phyloP scores from a whole-genome alignment of 345 rosid genomes.

The Corchorus capsularis region DNA sequence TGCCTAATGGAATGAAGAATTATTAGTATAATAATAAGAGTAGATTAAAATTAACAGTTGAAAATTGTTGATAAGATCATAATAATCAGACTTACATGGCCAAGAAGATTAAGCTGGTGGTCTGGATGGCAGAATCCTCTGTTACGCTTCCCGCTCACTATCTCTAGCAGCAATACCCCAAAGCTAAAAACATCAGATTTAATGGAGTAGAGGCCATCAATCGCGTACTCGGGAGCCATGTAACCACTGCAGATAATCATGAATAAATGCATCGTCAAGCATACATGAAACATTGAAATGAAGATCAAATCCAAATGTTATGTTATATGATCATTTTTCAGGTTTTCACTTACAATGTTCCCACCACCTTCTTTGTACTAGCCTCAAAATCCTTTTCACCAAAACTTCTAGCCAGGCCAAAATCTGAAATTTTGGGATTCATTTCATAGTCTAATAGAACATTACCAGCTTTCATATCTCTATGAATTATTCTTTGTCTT shows the following conservation, averaged over 20 bases:
- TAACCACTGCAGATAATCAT: constrained; percentile 37
- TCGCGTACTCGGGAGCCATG: constrained; percentile 55
- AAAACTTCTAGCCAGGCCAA: constrained; percentile 41
- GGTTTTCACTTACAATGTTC: constrained; percentile 48
- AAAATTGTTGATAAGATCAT: background rate
- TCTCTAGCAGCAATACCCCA: constrained; percentile 47
- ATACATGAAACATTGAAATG: background rate
- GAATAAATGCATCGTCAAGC: background rate
- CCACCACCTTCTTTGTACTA: constrained; percentile 48
- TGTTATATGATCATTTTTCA: background rate
- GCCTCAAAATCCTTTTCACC: constrained; percentile 37
- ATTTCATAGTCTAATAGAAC: constrained; percentile 38
- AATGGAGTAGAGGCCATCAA: constrained; percentile 46
- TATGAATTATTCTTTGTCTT: constrained; percentile 37
- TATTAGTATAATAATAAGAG: background rate
- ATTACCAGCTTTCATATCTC: constrained; percentile 48
- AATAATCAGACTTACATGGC: constrained; percentile 34
- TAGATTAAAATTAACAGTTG: background rate
- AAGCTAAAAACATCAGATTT: constrained; percentile 52
- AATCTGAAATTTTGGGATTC: constrained; percentile 51
- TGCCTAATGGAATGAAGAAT: constrained; percentile 18
- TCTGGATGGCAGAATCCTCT: constrained; percentile 38
- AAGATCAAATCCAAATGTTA: background rate
- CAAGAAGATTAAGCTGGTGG: constrained; percentile 38
- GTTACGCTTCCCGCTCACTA: constrained; percentile 40